Base-by-base conservation (phyloP, 305 asterid species). In the Lippia alba region DNA sequence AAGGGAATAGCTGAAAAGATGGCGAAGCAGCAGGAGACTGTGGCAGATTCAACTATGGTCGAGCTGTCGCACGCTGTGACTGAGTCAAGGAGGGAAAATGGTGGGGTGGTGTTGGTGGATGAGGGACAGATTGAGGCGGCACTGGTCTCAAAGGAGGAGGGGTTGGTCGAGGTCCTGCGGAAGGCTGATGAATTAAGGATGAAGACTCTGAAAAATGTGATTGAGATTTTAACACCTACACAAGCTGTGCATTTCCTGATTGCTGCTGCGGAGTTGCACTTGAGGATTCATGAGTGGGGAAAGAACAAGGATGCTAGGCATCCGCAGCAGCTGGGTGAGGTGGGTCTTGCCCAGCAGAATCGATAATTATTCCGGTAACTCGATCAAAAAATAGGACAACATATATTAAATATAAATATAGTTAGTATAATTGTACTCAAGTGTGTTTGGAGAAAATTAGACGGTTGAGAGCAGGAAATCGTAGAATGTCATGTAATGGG, bases 231-330 rank as follows among this genome's bases (percentile, higher is more conserved):
- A 76, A 79, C 56, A 7, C 81, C 85, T 19, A 11, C 12, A 5
- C 88, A 86, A 68, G 76, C 76, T 40, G 82, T 79, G 36, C 75
- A 82, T 73, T 86, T 82, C 81, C 73, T 86, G 86, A 84, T 86
- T 73, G 85, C 89, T 61, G 89, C 89, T 3, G 86, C 89, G 24
- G 88, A 84, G 39, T 70, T 86, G 79, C 92, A 86, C 66, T 62
- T 83, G 71, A 83, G 89, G 80, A n/a, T 80, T 72, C 91, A 86
- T 64, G 89, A 86, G 6, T 86, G 87, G 91, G 89, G 89, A 3
- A 60, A 33, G 72, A 71, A 36, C 61, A 80, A 61, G 59, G 91
- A 86, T 49, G 81, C 46, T 40, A 71, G 17, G 58, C 67, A 48
- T 69, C 65, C 12, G 11, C 71, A 61, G 34, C 69, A 39, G 10